Conservation (phyloP, 768 basidiomycete species). For the Sistotremastrum niveocremeum region DNA sequence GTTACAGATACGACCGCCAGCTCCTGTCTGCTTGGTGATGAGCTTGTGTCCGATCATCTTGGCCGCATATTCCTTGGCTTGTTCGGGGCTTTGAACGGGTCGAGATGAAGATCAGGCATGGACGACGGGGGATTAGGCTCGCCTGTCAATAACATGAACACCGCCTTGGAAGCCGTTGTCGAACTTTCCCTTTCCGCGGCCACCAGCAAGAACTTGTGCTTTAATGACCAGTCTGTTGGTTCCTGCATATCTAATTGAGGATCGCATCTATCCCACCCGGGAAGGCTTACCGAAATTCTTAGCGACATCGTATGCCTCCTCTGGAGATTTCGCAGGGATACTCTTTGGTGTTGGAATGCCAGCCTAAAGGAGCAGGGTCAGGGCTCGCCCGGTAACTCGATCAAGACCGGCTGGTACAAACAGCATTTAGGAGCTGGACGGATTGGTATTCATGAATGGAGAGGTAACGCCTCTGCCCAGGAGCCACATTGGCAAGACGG, state of each 20-base stretch:
- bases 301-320: conserved; percentile 84
- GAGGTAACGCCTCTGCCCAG: conserved; percentile 79
- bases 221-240: conserved; percentile 83
- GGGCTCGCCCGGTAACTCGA: neutral
- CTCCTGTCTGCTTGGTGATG: conserved; percentile 98
- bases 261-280: neutral
- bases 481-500: conserved; percentile 32
- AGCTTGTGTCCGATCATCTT: conserved; percentile 94
- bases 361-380: conserved; percentile 43
- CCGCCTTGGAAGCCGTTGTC: conserved; percentile 94
- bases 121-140: conserved; percentile 11
- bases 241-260: conserved; percentile 27
- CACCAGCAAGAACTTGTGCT: conserved; percentile 97
- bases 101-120: conserved; percentile 1
- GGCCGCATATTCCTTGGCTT: conserved; percentile 74
- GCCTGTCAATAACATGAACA: conserved; percentile 90
- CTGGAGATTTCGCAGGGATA: conserved; percentile 69
- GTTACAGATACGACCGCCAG: conserved; percentile 84
- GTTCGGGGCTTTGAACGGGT: conserved; percentile 46
- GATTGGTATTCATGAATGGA: conserved; percentile 99
- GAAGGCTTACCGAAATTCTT: conserved; percentile 63
- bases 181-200: conserved; percentile 95
- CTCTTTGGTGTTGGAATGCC: conserved; percentile 92
- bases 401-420: conserved; percentile 21
- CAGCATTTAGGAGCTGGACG: conserved; percentile 86